phyloP scores from a whole-genome alignment of 2,329 filamentous ascomycete species.

The Cyphellophora europaea region DNA sequence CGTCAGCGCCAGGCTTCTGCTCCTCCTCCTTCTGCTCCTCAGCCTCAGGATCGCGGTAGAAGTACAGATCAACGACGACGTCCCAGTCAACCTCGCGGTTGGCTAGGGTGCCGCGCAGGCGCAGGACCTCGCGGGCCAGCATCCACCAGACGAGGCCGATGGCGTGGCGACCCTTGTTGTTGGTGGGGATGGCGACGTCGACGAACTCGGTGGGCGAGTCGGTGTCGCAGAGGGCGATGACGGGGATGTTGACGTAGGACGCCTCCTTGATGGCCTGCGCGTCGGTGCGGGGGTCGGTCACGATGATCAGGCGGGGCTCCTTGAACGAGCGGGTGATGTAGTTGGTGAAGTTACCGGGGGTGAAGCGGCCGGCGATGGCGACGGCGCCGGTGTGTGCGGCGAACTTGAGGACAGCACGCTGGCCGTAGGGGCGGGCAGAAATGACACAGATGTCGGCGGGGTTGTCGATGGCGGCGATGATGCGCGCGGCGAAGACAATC shows the following conservation, averaged over 20 bases:
- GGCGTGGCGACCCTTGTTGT: conserved; percentile 99
- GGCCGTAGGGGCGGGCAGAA: conserved; percentile 97
- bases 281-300: conserved; percentile 98
- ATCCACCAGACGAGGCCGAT: conserved; percentile 99
- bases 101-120: conserved; percentile 92
- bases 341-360: conserved; percentile 99
- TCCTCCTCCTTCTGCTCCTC: conserved; percentile 95
- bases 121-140: conserved; percentile 98
- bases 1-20: conserved; percentile 76
- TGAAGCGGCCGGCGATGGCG: conserved; percentile 98
- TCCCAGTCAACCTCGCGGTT: conserved; percentile 97
- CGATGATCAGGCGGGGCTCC: conserved; percentile 98
- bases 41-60: conserved; percentile 99
- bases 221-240: conserved; percentile 97
- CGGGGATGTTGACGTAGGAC: conserved; percentile 99
- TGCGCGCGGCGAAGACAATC: conserved; percentile 96
- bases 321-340: conserved; percentile 99
- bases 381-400: conserved; percentile 95
- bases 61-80: conserved; percentile 99
- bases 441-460: conserved; percentile 98
- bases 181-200: conserved; percentile 98
- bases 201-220: conserved; percentile 99
- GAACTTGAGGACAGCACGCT: conserved; percentile 99
- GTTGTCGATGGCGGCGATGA: conserved; percentile 99
- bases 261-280: conserved; percentile 99